Evolutionary conservation across 768 basidiomycete species (phyloP).

Genomic region (Mycena olivaceomarginata): DNA sequence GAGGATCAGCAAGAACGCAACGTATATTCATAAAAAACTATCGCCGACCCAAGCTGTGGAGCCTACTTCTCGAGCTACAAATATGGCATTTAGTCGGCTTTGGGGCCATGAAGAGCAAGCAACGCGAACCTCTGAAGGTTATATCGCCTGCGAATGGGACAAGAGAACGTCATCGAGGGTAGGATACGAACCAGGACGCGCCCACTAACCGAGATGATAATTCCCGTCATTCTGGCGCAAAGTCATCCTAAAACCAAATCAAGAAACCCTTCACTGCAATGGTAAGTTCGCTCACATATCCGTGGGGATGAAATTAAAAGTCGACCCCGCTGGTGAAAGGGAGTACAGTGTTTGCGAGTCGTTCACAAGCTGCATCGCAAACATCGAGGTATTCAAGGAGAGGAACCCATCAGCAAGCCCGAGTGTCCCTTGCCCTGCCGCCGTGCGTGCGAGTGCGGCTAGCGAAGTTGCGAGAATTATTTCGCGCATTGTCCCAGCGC

Average conservation of each 20-base stretch:
- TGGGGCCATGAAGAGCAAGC: neutral
- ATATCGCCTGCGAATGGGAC: conserved; percentile 55
- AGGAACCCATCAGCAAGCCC: conserved; percentile 69
- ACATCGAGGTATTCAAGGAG: conserved; percentile 65
- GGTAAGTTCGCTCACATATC: conserved; percentile 53
- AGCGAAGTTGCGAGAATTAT: conserved; percentile 22
- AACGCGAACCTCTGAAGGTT: conserved; percentile 61
- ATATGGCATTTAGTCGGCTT: neutral
- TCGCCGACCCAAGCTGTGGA: conserved; percentile 50
- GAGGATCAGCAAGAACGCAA: neutral
- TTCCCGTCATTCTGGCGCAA: conserved; percentile 66
- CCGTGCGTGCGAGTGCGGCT: conserved; percentile 22
- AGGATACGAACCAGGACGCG: neutral
- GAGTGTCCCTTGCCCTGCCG: conserved; percentile 58
- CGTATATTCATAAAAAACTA: neutral
- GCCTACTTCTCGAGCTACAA: conserved; percentile 63
- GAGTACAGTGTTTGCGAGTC: conserved; percentile 76
- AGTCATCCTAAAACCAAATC: conserved; percentile 56
- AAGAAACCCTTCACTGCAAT: neutral
- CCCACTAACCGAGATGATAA: conserved; percentile 67
- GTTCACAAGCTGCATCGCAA: conserved; percentile 69
- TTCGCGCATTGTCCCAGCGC: neutral
- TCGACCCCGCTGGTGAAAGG: conserved; percentile 59
- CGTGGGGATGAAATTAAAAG: conserved; percentile 71
- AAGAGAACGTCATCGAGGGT: neutral